phyloP scores from a whole-genome alignment of 352 stramenopile genomes.

The Plasmopara muralis region DNA sequence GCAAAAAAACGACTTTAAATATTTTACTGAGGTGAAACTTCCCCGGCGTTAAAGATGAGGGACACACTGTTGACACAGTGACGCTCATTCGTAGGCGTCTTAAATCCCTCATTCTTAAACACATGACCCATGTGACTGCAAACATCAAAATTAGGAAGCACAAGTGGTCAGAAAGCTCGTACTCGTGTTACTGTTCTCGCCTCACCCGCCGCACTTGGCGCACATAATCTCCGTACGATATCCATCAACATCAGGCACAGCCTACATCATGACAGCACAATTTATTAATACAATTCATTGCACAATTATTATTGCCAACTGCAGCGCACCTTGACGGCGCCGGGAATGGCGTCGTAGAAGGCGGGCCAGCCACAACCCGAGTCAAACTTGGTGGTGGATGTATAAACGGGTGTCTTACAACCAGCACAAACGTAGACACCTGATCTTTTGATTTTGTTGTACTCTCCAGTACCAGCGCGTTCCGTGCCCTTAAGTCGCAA shows the following conservation, averaged over 20 bases:
- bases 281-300: not conserved
- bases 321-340: constrained; percentile 60
- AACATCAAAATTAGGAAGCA: not conserved
- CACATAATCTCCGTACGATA: constrained; percentile 85
- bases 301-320: not conserved
- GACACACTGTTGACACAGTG: constrained; percentile 90
- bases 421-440: constrained; percentile 85
- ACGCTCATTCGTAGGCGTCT: constrained; percentile 81
- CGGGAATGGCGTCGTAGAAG: constrained; percentile 87
- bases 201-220: constrained; percentile 75
- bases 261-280: constrained; percentile 22
- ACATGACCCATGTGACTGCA: constrained; percentile 87
- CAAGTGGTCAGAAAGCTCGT: not conserved
- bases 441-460: constrained; percentile 83
- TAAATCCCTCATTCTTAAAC: constrained; percentile 86
- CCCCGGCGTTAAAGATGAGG: constrained; percentile 72
- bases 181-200: not conserved
- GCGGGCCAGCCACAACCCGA: constrained; percentile 87
- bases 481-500: constrained; percentile 89
- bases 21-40: constrained; percentile 38
- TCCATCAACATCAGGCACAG: constrained; percentile 61
- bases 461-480: constrained; percentile 79
- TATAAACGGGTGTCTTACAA: constrained; percentile 86
- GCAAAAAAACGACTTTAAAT: too few relatives aligned
- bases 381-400: constrained; percentile 86